Evolutionary conservation across 208 protist genomes (phyloP), one percentile per base, ranked within the genome.

Genomic region (Novymonas esmeraldas): DNA sequence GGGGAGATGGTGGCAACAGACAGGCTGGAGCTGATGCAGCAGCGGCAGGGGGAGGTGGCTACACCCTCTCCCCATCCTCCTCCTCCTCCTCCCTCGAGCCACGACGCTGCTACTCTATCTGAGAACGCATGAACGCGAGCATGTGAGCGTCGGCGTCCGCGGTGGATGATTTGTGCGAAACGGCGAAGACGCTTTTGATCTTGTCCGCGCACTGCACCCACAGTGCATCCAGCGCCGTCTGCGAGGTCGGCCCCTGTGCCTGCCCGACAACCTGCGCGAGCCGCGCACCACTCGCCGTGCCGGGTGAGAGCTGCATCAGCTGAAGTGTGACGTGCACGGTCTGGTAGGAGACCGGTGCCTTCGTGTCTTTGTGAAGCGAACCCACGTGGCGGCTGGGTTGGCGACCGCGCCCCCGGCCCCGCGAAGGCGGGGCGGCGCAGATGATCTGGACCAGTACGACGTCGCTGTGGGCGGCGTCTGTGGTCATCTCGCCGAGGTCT

Each of bases 251-350:
- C 22, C 49, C 70, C 28, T 44, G 29, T 14, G 36, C 61, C 29
- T 69, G 38, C 31, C 28, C 70, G 9, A 76, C 45, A 33, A 65
- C 50, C 41, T 63, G 63, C 5, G 55, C 70, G 5, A 76, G 49
- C 0, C 62, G 62, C 46, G 60, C 18, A 2, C 18, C 22, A 20
- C 45, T 22, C 26, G 49, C 22, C 13, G 38, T 54, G 4, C 26
- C 36, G 22, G 45, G n/a, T 20, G 36, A 33, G 16, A 76, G 56
- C 36, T 76, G 70, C 10, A 46, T 64, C 38, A 76, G 28, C 11
- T 44, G 34, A 1, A 76, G 48, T 7, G 56, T 46, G 10, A 24
- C 13, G 24, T 31, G 9, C 34, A 28, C 34, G 11, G 18, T n/a
- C n/a, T n/a, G n/a, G n/a, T n/a, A n/a, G n/a, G n/a, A n/a, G n/a